Base-by-base conservation (phyloP, 1,139 yeast species). In the Yamadazyma friedrichii region DNA sequence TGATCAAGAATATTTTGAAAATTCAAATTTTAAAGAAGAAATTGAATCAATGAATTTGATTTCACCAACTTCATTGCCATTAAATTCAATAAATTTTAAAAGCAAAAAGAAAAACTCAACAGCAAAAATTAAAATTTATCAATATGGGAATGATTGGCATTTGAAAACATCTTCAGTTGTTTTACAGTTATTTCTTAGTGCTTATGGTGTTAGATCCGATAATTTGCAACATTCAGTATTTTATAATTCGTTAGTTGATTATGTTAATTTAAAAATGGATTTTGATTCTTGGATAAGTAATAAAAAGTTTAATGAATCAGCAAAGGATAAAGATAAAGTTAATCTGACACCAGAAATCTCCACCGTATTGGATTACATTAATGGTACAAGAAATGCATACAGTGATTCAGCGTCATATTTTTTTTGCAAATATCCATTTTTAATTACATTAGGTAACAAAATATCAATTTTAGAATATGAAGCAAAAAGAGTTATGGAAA, bases 121-220 rank as follows among this genome's bases (percentile, higher is more conserved):
- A 11, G 52, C 71, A 13, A 81, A 70, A 55, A 76, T 83, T 20
- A 75, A 74, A 43, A 58, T 82, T 2, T 76, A 75, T 35, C 82
- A 80, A 51, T 93, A 91, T 58, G 83, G 86, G 0, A 74, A 76
- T 43, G 91, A 88, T 54, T 91, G 97, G 96, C 88, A 83, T 48
- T 67, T 89, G 24, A 68, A 74, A 34, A 73, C 88, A 0, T 88
- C 88, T 0, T 80, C 86, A 2, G 66, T 75, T 25, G 67, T 83
- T 1, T 64, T 86, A 49, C 69, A 80, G 0, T 56, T 80, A 10
- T 72, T 84, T 27, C 76, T 76, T 52, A 63, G 64, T 36, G 83
- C 88, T 2, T 84, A 83, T 52, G 46, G 53, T 16, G 59, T 65
- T 10, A 56, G 78, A 46, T 52, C 41, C 43, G 52, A 52, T 20